A percentile compares a stretch with the other conserved stretches of the same genome.
phyloP scores from a whole-genome alignment of 2,329 filamentous ascomycete species.

The Botrytis aclada region DNA sequence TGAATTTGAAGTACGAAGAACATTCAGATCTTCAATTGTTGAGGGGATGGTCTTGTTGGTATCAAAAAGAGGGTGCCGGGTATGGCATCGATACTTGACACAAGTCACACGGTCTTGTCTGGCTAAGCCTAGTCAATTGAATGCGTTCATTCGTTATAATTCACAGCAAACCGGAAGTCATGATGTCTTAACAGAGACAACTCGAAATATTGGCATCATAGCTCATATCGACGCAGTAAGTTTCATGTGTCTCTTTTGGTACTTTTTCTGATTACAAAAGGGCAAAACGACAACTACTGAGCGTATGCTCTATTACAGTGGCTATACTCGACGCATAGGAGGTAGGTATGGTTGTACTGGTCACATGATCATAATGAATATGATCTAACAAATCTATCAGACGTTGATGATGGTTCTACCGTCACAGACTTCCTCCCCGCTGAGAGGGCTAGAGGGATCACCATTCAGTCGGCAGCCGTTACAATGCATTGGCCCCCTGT shows the following conservation, averaged over 20 bases:
- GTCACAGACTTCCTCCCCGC: conserved; percentile 96
- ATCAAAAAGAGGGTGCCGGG: conserved; percentile 28
- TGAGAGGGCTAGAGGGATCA: conserved; percentile 89
- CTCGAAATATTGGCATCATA: conserved; percentile 96
- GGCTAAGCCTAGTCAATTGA: conserved; percentile 5
- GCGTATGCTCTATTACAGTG: conserved; percentile 97
- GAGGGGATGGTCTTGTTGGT: conserved; percentile 34
- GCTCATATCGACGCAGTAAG: conserved; percentile 89
- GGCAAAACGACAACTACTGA: conserved; percentile 98
- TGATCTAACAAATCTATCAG: conserved; percentile 40
- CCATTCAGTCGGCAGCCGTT: conserved; percentile 95
- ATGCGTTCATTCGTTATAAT: conserved; percentile 23
- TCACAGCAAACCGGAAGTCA: conserved; percentile 25
- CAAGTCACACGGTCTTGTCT: conserved; percentile 5
- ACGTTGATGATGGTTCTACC: conserved; percentile 94
- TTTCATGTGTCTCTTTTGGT: conserved; percentile 20
- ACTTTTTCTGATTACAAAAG: conserved; percentile 38
- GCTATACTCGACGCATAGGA: conserved; percentile 81
- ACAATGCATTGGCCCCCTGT: conserved; percentile 86
- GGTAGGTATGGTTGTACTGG: conserved; percentile 47
- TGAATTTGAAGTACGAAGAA: not conserved
- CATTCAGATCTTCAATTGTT: not conserved
- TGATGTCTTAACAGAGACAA: conserved; percentile 47
- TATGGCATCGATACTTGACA: conserved; percentile 31
- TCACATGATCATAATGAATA: not conserved